These are phyloP conservation scores for Termitomyces sp. DNA, from an alignment of 768 basidiomycete genomes.

Conservation along the genomic window DNA sequence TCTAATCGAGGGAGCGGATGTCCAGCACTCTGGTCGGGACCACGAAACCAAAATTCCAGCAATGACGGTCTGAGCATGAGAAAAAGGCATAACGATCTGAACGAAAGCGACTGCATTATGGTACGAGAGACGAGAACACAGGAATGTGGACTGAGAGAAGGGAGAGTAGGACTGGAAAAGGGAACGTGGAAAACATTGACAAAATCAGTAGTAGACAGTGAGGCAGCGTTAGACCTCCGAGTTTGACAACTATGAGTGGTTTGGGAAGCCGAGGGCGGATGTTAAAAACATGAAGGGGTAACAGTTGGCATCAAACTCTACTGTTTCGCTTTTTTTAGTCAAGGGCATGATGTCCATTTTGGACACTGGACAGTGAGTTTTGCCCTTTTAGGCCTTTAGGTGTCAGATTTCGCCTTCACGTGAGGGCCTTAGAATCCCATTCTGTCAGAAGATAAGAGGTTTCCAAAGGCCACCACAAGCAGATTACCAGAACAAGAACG, in stretches of 20 bases:
- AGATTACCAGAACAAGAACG: not conserved
- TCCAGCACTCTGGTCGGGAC: constrained; percentile 1
- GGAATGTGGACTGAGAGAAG: not conserved
- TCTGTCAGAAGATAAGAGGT: not conserved
- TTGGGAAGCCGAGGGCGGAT: not conserved
- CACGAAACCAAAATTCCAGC: constrained; percentile 6
- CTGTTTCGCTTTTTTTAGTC: not conserved
- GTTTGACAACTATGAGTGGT: not conserved
- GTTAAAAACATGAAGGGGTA: not conserved
- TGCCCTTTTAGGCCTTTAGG: not conserved
- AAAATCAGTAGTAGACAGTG: not conserved
- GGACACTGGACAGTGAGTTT: not conserved
- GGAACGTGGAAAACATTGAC: not conserved
- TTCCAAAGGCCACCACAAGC: not conserved
- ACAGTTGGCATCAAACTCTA: not conserved
- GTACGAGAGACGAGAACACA: no score
- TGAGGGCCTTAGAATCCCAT: not conserved
- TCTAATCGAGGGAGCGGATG: constrained; percentile 6
- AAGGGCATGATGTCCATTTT: not conserved
- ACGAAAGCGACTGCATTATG: no score
- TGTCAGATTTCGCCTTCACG: not conserved
- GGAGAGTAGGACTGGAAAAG: not conserved
- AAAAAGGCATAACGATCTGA: not conserved
- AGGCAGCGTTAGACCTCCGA: not conserved
- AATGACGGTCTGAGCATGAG: not conserved